Evolutionary conservation across 1,284 basidiomycete species (phyloP).

Genomic region (Ganoderma resinaceum): DNA sequence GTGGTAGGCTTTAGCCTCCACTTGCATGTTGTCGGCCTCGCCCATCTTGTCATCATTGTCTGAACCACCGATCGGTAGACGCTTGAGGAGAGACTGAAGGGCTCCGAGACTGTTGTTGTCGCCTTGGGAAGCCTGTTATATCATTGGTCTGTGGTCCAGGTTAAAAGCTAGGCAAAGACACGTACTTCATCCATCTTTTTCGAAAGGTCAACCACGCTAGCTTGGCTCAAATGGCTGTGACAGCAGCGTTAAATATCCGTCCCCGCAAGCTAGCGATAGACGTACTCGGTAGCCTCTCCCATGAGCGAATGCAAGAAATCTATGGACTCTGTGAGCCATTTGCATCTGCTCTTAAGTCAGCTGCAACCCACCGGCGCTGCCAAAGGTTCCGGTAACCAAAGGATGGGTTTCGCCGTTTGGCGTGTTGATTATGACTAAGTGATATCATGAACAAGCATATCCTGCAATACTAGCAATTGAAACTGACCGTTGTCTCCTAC

Average conservation of each 20-base stretch:
- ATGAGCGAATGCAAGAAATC: slow-evolving; percentile 80
- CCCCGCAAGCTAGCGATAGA: slow-evolving; percentile 4
- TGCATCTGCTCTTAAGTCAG: not conserved
- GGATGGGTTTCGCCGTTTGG: slow-evolving; percentile 79
- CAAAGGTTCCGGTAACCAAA: slow-evolving; percentile 87
- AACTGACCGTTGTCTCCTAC: slow-evolving; percentile 75
- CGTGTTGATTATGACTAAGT: slow-evolving; percentile 62
- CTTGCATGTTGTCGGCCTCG: slow-evolving; percentile 59
- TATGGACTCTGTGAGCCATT: slow-evolving; percentile 46
- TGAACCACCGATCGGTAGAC: slow-evolving; percentile 58
- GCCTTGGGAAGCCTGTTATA: slow-evolving; percentile 40
- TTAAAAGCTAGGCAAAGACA: slow-evolving; percentile 8
- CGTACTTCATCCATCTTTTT: slow-evolving; percentile 65
- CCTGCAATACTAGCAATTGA: not conserved
- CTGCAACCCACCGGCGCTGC: slow-evolving; percentile 38
- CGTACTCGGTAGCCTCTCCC: slow-evolving; percentile 54
- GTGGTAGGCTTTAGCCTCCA: slow-evolving; percentile 57
- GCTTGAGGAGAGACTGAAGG: slow-evolving; percentile 58
- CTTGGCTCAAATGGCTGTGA: slow-evolving; percentile 64
- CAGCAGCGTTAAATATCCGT: not conserved
- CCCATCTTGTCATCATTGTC: slow-evolving; percentile 56
- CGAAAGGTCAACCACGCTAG: slow-evolving; percentile 82
- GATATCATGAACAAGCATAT: not conserved
- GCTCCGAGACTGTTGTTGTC: slow-evolving; percentile 47
- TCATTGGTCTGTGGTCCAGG: not conserved